Conservation (phyloP, 768 basidiomycete species). For the Rhizopogon vinicolor region DNA sequence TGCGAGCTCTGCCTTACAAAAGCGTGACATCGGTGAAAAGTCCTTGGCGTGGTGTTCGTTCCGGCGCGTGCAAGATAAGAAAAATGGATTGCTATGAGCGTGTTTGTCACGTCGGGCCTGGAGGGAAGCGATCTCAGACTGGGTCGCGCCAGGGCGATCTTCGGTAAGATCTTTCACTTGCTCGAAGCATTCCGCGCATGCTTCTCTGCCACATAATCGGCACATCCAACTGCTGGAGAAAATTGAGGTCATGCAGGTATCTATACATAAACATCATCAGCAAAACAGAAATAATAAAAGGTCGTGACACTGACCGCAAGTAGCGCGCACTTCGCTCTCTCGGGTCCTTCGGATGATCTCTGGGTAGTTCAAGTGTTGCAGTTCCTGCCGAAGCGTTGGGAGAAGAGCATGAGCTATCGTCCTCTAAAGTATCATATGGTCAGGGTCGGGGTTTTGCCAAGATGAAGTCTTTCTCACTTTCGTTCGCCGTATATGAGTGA, state of each 20-base stretch:
- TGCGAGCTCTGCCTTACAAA: constrained; percentile 58
- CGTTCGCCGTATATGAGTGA: constrained; percentile 46
- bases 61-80: constrained; percentile 65
- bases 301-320: constrained; percentile 59
- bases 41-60: constrained; percentile 64
- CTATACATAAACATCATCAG: constrained; percentile 34
- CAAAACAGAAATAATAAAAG: constrained; percentile 1
- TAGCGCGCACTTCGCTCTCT: constrained; percentile 79
- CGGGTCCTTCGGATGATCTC: constrained; percentile 68
- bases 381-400: constrained; percentile 61
- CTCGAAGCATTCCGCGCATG: constrained; percentile 79
- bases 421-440: constrained; percentile 34
- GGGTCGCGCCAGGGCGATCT: constrained; percentile 43
- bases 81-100: constrained; percentile 64
- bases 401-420: constrained; percentile 67
- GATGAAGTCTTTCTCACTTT: constrained; percentile 43
- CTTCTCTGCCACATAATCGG: constrained; percentile 84
- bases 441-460: constrained; percentile 3
- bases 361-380: constrained; percentile 49
- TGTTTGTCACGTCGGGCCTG: constrained; percentile 55
- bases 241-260: constrained; percentile 91
- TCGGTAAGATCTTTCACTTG: constrained; percentile 63
- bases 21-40: constrained; percentile 80
- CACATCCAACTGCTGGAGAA: constrained; percentile 92
- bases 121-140: constrained; percentile 44